Conservation (phyloP, 192 early-diverging fungal genomes). For the Geranomyces variabilis region DNA sequence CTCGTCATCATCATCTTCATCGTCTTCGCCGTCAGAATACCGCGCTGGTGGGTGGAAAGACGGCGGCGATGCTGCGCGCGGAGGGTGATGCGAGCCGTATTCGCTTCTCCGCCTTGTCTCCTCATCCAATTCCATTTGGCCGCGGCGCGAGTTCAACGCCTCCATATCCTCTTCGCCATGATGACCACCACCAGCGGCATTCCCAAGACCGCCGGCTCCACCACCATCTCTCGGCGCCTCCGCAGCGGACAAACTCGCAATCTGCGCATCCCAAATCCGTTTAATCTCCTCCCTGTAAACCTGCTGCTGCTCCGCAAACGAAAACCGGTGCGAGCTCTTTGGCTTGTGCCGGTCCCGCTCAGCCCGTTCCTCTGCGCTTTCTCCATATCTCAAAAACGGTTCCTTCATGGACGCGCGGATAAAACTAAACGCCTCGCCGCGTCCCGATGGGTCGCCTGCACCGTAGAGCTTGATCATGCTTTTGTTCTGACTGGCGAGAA, state of each 20-base stretch:
- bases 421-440: slow-evolving; percentile 97
- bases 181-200: no score
- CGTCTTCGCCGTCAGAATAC: slow-evolving; percentile 4
- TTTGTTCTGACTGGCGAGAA: slow-evolving; percentile 89
- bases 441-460: slow-evolving; percentile 94
- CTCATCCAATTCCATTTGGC: slow-evolving; percentile 39
- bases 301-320: slow-evolving; percentile 89
- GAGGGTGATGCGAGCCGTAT: slow-evolving; percentile 16
- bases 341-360: slow-evolving; percentile 28
- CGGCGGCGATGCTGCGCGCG: slow-evolving; percentile 33
- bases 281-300: slow-evolving; percentile 93
- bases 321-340: slow-evolving; percentile 46
- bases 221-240: slow-evolving; percentile 58
- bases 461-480: slow-evolving; percentile 95
- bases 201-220: no score
- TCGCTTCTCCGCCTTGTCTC: slow-evolving; percentile 35
- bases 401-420: slow-evolving; percentile 97
- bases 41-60: neutral
- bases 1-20: neutral
- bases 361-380: slow-evolving; percentile 75
- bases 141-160: slow-evolving; percentile 12
- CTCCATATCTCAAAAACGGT: slow-evolving; percentile 87
- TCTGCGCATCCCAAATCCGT: slow-evolving; percentile 92
- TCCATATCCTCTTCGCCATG: slow-evolving; percentile 52
- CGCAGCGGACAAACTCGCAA: slow-evolving; percentile 60